Conservation (phyloP, 306 rosid species). For the Macrotyloma uniflorum region DNA sequence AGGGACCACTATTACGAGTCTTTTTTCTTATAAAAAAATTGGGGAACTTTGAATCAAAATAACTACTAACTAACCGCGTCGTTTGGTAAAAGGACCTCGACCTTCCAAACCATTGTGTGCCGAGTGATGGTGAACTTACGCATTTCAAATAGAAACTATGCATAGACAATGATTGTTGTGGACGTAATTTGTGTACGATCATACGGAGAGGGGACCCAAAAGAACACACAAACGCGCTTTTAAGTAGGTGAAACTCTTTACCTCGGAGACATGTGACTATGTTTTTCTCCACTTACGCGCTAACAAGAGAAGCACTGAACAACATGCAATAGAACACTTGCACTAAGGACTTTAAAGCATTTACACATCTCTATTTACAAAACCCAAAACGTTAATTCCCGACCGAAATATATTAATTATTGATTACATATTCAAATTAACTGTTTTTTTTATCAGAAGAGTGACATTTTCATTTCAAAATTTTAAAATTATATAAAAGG, state of each 20-base stretch:
- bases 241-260: background rate
- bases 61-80: background rate
- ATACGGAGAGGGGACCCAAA: background rate
- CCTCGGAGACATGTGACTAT: background rate
- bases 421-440: no score
- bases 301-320: background rate
- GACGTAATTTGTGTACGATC: background rate
- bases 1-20: background rate
- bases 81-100: background rate
- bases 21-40: background rate
- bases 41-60: background rate
- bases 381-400: background rate
- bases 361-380: background rate
- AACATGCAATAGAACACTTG: background rate
- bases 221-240: slow-evolving; percentile 1
- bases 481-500: no score
- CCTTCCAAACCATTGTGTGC: background rate
- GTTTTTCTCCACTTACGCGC: background rate
- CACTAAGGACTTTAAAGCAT: background rate
- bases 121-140: background rate
- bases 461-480: no score
- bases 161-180: background rate
- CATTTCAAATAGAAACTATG: background rate
- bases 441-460: no score
- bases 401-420: no score